Evolutionary conservation across 163 green algal species (phyloP).

Genomic region (Scenedesmus sp.): DNA sequence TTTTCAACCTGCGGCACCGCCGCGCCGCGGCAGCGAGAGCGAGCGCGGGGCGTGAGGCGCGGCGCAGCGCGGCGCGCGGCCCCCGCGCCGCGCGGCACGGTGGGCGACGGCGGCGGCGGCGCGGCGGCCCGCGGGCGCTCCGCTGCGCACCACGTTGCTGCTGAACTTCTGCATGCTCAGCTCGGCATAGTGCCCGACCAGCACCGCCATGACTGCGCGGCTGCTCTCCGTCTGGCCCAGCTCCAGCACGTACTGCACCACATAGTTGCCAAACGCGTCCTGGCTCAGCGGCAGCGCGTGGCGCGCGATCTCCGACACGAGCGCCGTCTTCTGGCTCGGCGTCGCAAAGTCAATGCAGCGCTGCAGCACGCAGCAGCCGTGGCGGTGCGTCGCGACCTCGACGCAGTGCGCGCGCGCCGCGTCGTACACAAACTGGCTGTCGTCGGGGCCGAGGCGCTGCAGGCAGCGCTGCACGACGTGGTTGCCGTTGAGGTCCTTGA

Average conservation of each 20-base stretch:
- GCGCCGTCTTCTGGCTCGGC: conserved; percentile 74
- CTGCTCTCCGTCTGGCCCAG: conserved; percentile 85
- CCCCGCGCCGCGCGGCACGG: too few relatives aligned
- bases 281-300: conserved; percentile 89
- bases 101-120: too few relatives aligned
- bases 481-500: conserved; percentile 92
- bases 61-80: too few relatives aligned
- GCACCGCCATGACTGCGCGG: conserved; percentile 76
- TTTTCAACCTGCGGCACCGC: too few relatives aligned
- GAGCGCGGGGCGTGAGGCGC: too few relatives aligned
- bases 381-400: conserved; percentile 95
- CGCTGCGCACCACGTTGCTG: conserved; percentile 98
- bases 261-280: conserved; percentile 98
- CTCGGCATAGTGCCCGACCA: conserved; percentile 85
- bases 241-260: conserved; percentile 98
- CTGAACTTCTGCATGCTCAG: conserved; percentile 98
- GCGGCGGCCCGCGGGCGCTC: too few relatives aligned
- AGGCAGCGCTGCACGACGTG: conserved; percentile 99
- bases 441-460: conserved; percentile 86
- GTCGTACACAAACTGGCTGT: conserved; percentile 97
- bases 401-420: conserved; percentile 86
- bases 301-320: conserved; percentile 87
- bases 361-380: conserved; percentile 99
- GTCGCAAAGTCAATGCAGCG: conserved; percentile 98
- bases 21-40: too few relatives aligned